A percentile compares a stretch with the other conserved stretches of the same genome.
Evolutionary conservation across 1,139 yeast species (phyloP).

Genomic region (Debaryomycetaceae sp.): DNA sequence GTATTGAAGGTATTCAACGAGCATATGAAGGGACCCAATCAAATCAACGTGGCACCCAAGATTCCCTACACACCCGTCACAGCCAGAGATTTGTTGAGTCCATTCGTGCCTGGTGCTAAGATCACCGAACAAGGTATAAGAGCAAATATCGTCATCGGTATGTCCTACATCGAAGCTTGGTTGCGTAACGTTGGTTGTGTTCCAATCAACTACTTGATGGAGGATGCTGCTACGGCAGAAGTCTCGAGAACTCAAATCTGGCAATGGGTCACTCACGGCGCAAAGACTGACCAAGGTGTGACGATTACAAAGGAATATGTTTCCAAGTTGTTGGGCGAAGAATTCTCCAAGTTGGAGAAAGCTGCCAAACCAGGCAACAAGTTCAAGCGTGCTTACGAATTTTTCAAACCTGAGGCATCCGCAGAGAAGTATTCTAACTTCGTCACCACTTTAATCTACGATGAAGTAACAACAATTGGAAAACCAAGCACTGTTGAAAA

Average conservation of each 20-base stretch:
- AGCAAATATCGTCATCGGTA: constrained; percentile 66
- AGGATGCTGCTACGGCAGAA: constrained; percentile 86
- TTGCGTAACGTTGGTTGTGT: constrained; percentile 77
- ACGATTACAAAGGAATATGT: constrained; percentile 58
- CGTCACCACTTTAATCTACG: constrained; percentile 68
- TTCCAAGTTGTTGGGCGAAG: constrained; percentile 55
- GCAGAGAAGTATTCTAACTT: constrained; percentile 70
- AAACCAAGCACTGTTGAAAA: constrained; percentile 44
- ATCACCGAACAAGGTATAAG: constrained; percentile 71
- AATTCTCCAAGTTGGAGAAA: constrained; percentile 52
- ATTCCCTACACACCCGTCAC: constrained; percentile 48
- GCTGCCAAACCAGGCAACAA: constrained; percentile 49
- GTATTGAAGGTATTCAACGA: constrained; percentile 76
- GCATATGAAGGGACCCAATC: constrained; percentile 83
- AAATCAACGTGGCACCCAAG: constrained; percentile 60
- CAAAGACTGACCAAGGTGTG: constrained; percentile 56
- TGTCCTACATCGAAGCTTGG: constrained; percentile 82
- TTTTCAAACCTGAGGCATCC: constrained; percentile 63
- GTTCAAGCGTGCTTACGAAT: constrained; percentile 62
- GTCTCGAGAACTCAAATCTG: constrained; percentile 78
- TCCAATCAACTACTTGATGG: constrained; percentile 81
- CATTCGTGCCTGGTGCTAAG: constrained; percentile 63
- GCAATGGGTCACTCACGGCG: constrained; percentile 82
- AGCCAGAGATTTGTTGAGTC: constrained; percentile 67
- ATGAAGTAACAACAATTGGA: constrained; percentile 59